Percentiles rank a stretch among this genome's conserved stretches.
Conservation (phyloP, 306 rosid genomes). For the Hippophae tibetana region DNA sequence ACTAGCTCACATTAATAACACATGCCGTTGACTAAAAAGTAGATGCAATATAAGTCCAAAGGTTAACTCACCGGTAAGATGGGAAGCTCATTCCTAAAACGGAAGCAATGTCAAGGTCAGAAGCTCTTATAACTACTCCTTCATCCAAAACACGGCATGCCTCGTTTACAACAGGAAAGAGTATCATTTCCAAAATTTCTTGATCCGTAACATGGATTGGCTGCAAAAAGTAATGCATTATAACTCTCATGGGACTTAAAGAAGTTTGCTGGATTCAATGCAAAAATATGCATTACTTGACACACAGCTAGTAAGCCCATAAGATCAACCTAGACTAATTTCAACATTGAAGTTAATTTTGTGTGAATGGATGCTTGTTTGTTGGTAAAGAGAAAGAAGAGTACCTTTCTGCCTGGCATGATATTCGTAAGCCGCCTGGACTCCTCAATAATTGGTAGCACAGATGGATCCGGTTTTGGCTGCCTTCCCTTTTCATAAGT, state of each 20-base stretch:
- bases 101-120: constrained; percentile 88
- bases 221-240: constrained; percentile 32
- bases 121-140: constrained; percentile 65
- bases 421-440: constrained; percentile 52
- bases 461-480: constrained; percentile 73
- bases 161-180: constrained; percentile 91
- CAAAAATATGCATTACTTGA: not conserved
- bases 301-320: constrained; percentile 6
- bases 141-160: constrained; percentile 90
- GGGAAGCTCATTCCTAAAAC: constrained; percentile 99
- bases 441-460: constrained; percentile 64
- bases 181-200: constrained; percentile 85
- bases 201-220: constrained; percentile 71
- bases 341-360: not conserved
- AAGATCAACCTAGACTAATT: constrained; percentile 7
- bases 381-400: constrained; percentile 9
- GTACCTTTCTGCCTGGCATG: constrained; percentile 79
- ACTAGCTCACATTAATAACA: not conserved
- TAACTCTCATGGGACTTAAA: constrained; percentile 1
- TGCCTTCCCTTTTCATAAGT: constrained; percentile 68
- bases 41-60: not conserved
- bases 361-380: constrained; percentile 7
- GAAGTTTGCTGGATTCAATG: constrained; percentile 3
- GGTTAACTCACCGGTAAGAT: constrained; percentile 43
- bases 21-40: not conserved